These are phyloP conservation scores for Nannochloris sp. DNA, from an alignment of 139 green algal genomes.

Conservation along the genomic window DNA sequence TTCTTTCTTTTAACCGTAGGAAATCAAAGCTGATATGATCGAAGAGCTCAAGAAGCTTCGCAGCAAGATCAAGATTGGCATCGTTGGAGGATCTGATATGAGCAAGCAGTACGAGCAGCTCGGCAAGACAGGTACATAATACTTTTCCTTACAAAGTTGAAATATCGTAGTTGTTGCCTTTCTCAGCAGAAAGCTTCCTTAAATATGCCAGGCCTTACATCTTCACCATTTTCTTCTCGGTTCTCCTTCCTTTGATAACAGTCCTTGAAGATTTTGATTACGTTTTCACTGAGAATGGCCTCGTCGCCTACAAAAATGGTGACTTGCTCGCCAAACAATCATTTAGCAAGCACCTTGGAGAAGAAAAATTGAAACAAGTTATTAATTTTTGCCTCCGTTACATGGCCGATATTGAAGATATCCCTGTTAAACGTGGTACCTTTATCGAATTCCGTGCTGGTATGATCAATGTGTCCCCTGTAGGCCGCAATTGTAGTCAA, in stretches of 20 bases:
- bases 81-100: conserved; percentile 95
- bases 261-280: conserved; percentile 83
- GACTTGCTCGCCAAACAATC: conserved; percentile 57
- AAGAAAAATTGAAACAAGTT: conserved; percentile 78
- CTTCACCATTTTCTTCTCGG: not conserved
- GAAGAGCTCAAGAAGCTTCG: conserved; percentile 78
- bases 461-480: conserved; percentile 97
- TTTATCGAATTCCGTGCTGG: conserved; percentile 99
- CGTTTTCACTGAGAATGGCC: conserved; percentile 95
- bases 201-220: not conserved
- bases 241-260: not conserved
- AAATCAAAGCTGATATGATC: conserved; percentile 52
- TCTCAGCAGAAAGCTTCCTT: not conserved
- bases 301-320: conserved; percentile 87
- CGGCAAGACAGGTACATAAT: conserved; percentile 57
- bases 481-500: conserved; percentile 96
- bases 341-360: conserved; percentile 50
- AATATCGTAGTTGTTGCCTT: not conserved
- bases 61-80: conserved; percentile 83
- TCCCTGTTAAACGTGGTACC: conserved; percentile 96
- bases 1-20: no score
- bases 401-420: conserved; percentile 78
- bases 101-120: conserved; percentile 96
- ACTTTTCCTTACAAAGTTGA: not conserved
- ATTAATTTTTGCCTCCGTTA: conserved; percentile 93